phyloP scores from a whole-genome alignment of 2,329 filamentous ascomycete genomes.

The Penicillium palitans region DNA sequence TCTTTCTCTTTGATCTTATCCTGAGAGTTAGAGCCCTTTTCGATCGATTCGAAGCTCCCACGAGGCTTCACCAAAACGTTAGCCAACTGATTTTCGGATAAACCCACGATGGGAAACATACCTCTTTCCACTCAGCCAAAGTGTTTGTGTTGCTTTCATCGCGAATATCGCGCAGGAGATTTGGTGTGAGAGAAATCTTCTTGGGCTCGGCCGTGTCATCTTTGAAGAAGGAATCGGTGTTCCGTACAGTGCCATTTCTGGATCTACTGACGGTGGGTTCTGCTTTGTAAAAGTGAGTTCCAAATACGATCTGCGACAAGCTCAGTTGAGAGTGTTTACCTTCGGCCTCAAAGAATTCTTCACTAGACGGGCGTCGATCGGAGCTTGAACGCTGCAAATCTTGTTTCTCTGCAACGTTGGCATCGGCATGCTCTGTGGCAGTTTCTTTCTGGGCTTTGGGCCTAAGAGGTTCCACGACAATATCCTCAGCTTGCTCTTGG shows the following conservation, averaged over 20 bases:
- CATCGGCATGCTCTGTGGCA: constrained; percentile 28
- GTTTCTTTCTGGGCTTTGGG: constrained; percentile 44
- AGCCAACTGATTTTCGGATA: constrained; percentile 2
- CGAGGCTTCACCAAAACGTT: constrained; percentile 49
- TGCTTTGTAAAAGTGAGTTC: constrained; percentile 25
- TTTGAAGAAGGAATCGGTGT: constrained; percentile 96
- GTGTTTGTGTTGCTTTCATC: constrained; percentile 16
- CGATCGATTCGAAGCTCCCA: constrained; percentile 73
- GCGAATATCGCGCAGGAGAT: constrained; percentile 75
- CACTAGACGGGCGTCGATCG: constrained; percentile 56
- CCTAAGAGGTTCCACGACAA: constrained; percentile 48
- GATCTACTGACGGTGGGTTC: constrained; percentile 54
- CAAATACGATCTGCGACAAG: not conserved
- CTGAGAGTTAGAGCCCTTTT: constrained; percentile 63
- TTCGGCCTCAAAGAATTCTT: constrained; percentile 62
- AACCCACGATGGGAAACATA: constrained; percentile 21
- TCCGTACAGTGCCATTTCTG: constrained; percentile 81
- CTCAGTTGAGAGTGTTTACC: constrained; percentile 28
- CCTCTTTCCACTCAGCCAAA: constrained; percentile 43
- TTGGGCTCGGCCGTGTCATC: constrained; percentile 93
- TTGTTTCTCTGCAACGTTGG: constrained; percentile 19
- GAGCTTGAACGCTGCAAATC: constrained; percentile 33
- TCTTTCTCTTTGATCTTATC: constrained; percentile 74
- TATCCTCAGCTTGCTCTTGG: constrained; percentile 39
- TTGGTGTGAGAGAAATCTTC: constrained; percentile 95